Percentiles rank a stretch among this genome's conserved stretches.
phyloP scores from a whole-genome alignment of 2,329 filamentous ascomycete species.

The Madurella fahalii region DNA sequence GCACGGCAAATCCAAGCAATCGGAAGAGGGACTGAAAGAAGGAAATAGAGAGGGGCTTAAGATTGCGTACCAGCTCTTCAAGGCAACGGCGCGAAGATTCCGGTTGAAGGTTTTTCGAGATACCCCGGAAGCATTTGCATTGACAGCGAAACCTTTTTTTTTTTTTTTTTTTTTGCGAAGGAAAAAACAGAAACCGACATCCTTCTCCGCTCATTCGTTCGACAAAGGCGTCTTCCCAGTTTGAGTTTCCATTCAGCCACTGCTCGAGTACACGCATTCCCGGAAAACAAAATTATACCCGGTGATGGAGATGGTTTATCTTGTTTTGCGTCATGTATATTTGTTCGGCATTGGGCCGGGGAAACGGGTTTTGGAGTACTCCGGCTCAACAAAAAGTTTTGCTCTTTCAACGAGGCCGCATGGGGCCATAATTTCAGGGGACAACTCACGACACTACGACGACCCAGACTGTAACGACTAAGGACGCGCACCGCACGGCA shows the following conservation, averaged over 20 bases:
- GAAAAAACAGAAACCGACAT: neutral
- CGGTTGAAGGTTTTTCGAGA: constrained; percentile 21
- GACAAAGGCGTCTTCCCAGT: neutral
- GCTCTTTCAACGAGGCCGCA: neutral
- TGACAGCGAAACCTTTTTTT: constrained; percentile 10
- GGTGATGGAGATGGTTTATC: constrained; percentile 1
- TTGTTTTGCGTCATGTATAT: constrained; percentile 12
- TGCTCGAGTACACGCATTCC: neutral
- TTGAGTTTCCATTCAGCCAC: neutral
- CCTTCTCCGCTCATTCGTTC: neutral
- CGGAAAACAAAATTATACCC: constrained; percentile 17
- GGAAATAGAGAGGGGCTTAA: neutral
- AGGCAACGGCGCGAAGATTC: constrained; percentile 10
- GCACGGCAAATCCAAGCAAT: neutral
- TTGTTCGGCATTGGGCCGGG: constrained; percentile 7
- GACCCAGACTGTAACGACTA: neutral
- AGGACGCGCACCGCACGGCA: neutral
- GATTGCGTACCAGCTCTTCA: constrained; percentile 1
- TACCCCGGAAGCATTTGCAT: constrained; percentile 27
- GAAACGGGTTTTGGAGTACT: neutral
- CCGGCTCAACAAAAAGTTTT: constrained; percentile 22
- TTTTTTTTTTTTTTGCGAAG: constrained; percentile 3
- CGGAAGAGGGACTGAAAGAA: neutral
- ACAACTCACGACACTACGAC: neutral
- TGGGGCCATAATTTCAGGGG: neutral